Evolutionary conservation across 1,139 yeast genomes (phyloP).

Genomic region (Saccharomyces hybrid): DNA sequence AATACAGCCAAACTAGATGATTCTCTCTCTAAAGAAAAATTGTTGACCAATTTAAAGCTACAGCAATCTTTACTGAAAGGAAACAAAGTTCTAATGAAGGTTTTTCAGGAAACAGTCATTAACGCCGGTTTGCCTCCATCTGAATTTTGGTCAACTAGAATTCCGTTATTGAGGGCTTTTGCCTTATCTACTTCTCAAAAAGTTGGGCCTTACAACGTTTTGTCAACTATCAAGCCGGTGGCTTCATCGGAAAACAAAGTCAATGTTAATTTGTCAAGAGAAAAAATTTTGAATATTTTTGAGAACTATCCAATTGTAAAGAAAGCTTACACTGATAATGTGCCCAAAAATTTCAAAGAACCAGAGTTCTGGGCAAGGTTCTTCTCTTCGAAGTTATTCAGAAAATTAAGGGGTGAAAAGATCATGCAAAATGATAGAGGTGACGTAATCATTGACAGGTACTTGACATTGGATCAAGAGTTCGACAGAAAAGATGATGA

Average conservation of each 20-base stretch:
- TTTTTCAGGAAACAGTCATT: constrained; percentile 85
- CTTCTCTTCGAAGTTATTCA: constrained; percentile 78
- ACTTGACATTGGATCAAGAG: constrained; percentile 56
- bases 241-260: constrained; percentile 87
- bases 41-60: constrained; percentile 62
- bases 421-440: constrained; percentile 70
- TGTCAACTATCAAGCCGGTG: constrained; percentile 88
- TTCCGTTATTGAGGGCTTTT: constrained; percentile 73
- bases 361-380: constrained; percentile 97
- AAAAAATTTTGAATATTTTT: constrained; percentile 81
- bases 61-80: constrained; percentile 73
- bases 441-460: constrained; percentile 78
- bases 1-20: constrained; percentile 37
- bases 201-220: constrained; percentile 87
- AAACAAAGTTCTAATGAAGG: constrained; percentile 60
- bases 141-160: constrained; percentile 83
- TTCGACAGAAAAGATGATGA: constrained; percentile 36
- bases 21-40: constrained; percentile 40
- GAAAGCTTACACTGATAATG: constrained; percentile 81
- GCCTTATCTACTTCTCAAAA: constrained; percentile 81
- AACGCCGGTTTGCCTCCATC: constrained; percentile 66
- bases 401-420: constrained; percentile 85
- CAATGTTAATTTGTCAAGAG: constrained; percentile 85
- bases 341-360: constrained; percentile 72
- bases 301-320: constrained; percentile 91